Conservation (phyloP, 2,329 filamentous ascomycete genomes). For the Ploettnerulaceae sp. region DNA sequence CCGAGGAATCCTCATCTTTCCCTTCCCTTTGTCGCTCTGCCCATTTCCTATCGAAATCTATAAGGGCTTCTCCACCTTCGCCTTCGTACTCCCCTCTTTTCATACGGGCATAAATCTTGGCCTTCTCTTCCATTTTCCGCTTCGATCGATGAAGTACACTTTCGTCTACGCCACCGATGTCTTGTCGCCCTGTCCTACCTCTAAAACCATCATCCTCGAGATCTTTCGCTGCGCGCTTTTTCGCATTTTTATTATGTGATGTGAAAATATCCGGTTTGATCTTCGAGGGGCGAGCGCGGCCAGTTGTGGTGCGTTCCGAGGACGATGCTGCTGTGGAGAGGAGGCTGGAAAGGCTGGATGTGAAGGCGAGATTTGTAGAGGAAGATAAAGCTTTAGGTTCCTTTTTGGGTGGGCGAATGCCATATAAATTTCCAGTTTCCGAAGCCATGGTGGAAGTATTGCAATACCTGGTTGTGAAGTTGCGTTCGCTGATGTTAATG, state of each 20-base stretch:
- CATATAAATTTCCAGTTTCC: constrained; percentile 63
- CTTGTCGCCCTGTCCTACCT: constrained; percentile 56
- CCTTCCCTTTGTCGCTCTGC: constrained; percentile 55
- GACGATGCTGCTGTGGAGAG: constrained; percentile 54
- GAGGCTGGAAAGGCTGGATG: constrained; percentile 79
- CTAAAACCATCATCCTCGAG: constrained; percentile 41
- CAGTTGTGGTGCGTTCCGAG: constrained; percentile 38
- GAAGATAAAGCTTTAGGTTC: constrained; percentile 63
- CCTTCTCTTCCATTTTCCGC: constrained; percentile 85
- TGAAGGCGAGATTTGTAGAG: constrained; percentile 74
- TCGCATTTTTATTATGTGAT: constrained; percentile 56
- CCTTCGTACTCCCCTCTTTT: constrained; percentile 71
- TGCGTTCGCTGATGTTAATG: not conserved
- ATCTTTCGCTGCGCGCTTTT: constrained; percentile 58
- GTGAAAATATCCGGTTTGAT: constrained; percentile 66
- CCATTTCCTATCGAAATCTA: constrained; percentile 98
- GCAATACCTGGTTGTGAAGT: not conserved
- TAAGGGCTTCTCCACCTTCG: constrained; percentile 61
- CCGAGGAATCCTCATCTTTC: constrained; percentile 35
- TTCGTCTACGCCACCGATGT: constrained; percentile 57
- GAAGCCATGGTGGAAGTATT: constrained; percentile 31
- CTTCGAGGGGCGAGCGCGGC: constrained; percentile 49
- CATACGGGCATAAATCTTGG: constrained; percentile 80
- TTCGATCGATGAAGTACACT: constrained; percentile 58
- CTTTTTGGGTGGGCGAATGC: constrained; percentile 65